Conservation (phyloP, 352 stramenopile genomes). For the Nothophytophthora sp. region DNA sequence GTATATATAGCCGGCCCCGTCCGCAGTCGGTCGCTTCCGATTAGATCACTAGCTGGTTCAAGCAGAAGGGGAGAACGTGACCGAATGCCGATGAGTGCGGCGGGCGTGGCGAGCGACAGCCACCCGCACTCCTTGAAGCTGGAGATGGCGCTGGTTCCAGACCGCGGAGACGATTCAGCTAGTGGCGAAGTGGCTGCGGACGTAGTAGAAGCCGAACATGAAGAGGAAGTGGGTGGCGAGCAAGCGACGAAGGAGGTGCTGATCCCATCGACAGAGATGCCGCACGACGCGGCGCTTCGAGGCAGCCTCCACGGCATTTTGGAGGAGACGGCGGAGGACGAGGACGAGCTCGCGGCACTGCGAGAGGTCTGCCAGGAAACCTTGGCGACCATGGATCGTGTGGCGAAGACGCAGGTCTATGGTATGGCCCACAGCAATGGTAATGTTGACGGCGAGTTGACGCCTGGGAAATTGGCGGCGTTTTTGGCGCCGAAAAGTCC, state of each 20-base stretch:
- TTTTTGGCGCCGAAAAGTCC: slow-evolving; percentile 49
- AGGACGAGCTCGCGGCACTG: slow-evolving; percentile 48
- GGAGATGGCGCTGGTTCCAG: slow-evolving; percentile 16
- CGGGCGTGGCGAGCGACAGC: slow-evolving; percentile 14
- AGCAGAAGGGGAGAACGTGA: too few species aligned
- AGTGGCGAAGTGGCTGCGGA: background rate
- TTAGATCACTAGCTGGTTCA: background rate
- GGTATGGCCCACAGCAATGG: slow-evolving; percentile 5
- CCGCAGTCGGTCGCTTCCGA: slow-evolving; percentile 12
- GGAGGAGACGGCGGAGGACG: slow-evolving; percentile 47
- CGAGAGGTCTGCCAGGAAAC: slow-evolving; percentile 71
- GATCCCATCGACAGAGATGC: slow-evolving; percentile 13
- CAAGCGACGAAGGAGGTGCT: background rate
- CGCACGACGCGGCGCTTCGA: slow-evolving; percentile 37
- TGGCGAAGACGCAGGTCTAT: slow-evolving; percentile 8
- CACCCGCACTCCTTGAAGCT: slow-evolving; percentile 20
- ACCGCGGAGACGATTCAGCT: background rate
- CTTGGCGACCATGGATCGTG: slow-evolving; percentile 23
- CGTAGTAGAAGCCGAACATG: background rate
- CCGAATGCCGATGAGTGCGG: slow-evolving; percentile 10
- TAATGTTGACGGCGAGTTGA: background rate
- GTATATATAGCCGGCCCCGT: slow-evolving; percentile 27
- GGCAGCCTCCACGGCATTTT: slow-evolving; percentile 50
- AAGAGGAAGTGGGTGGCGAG: background rate
- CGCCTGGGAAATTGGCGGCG: too few species aligned